phyloP scores from a whole-genome alignment of 164 flowering plant genomes.

The Tetracentron sinense region DNA sequence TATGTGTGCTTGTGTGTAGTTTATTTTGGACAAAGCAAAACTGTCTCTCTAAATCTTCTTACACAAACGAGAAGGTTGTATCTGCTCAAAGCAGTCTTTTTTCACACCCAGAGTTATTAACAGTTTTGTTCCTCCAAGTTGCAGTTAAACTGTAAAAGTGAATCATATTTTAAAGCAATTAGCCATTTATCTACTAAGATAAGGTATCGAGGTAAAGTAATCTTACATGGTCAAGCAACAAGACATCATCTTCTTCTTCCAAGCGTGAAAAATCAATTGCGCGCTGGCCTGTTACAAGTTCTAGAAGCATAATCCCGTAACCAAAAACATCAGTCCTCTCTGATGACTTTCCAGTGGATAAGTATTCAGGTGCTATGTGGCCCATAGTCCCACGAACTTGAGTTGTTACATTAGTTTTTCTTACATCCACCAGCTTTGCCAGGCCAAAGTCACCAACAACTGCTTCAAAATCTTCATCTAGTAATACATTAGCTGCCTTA shows the following conservation, averaged over 20 bases:
- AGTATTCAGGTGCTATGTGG: constrained; percentile 85
- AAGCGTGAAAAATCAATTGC: constrained; percentile 81
- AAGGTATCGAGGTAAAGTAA: not conserved
- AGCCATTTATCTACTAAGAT: not conserved
- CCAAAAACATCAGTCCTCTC: constrained; percentile 85
- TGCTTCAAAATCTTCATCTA: constrained; percentile 84
- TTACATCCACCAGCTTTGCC: constrained; percentile 76
- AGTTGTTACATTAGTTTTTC: constrained; percentile 73
- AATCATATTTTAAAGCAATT: not conserved
- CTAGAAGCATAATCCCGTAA: constrained; percentile 80
- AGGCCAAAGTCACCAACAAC: constrained; percentile 88
- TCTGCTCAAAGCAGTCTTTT: too few relatives aligned
- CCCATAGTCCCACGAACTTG: constrained; percentile 95
- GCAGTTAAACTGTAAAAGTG: not conserved
- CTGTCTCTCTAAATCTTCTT: too few relatives aligned
- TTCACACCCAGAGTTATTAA: too few relatives aligned
- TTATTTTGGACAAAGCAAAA: too few relatives aligned
- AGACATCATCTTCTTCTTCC: constrained; percentile 85
- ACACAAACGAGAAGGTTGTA: too few relatives aligned
- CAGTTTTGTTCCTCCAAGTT: too few relatives aligned
- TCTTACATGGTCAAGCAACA: constrained; percentile 86
- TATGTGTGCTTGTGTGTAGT: too few relatives aligned
- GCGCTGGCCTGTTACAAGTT: constrained; percentile 80
- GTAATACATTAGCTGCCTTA: constrained; percentile 77
- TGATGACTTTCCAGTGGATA: constrained; percentile 85